Base-by-base conservation (phyloP, 2,329 filamentous ascomycete species). In the Penicillium oxalicum region DNA sequence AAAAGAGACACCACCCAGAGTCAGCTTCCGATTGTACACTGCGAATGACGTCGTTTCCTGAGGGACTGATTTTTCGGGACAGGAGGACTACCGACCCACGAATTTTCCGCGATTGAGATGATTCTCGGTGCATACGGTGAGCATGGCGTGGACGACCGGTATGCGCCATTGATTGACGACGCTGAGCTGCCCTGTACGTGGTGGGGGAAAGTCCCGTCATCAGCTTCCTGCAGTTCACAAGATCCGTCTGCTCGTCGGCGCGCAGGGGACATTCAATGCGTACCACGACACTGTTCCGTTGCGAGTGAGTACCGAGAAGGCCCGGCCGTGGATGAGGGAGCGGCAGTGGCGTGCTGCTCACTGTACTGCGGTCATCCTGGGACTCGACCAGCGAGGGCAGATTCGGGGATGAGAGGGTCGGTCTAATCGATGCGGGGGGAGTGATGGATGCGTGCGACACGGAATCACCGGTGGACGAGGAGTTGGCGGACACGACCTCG, bases 71-170 rank as follows among this genome's bases (percentile, higher is more conserved):
- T 24, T 4, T 18, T 28, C 7, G 18, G 18, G 11, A 32, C 11
- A 32, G 29, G 7, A 11, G 11, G 29, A 5, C 28, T 39, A 42
- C 40, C 27, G 28, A 94, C 90, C 87, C 89, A 95, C 50, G 88
- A 84, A 58, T 86, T 87, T 56, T 95, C 88, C 8, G 81, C 76
- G 35, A 95, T 76, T 32, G 91, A 95, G 38, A 84, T 73, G 35
- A 96, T 81, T 59, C 82, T 82, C 25, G 91, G 91, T 28, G 89
- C 87, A 70, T 88, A 91, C 38, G 85, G 82, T 46, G 90, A 95
- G 13, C 83, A 79, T 6, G 85, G 81, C 53, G 80, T 71, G 54
- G 74, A 77, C 47, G 71, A 75, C 62, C 78, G 80, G 44, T 68
- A 64, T 36, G 55, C 55, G 38, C 63, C 61, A 60, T 67, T 70